A percentile compares a stretch with the other conserved stretches of the same genome.
Conservation (phyloP, 495 filamentous ascomycete species). For the Talaromyces wortmannii region DNA sequence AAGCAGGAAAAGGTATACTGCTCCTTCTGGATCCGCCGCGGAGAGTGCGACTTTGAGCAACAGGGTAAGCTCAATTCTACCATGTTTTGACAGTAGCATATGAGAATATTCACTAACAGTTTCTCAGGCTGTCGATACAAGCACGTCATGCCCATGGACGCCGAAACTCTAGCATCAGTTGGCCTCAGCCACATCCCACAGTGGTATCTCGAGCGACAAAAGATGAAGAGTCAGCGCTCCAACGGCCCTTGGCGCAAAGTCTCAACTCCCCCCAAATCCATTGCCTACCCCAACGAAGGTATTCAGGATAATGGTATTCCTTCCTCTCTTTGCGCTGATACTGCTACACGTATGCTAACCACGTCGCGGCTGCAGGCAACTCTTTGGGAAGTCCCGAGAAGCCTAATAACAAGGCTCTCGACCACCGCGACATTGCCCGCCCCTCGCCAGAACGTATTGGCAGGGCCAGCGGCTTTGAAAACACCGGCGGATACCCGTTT, state of each 20-base stretch:
- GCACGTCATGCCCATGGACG: constrained; percentile 75
- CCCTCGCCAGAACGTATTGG: too few relatives aligned
- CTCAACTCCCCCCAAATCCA: neutral
- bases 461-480: neutral
- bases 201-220: constrained; percentile 48
- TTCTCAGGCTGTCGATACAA: constrained; percentile 64
- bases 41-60: constrained; percentile 76
- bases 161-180: constrained; percentile 49
- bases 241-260: neutral
- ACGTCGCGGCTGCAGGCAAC: too few relatives aligned
- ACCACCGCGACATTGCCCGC: too few relatives aligned
- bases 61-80: constrained; percentile 40
- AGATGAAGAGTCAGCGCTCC: constrained; percentile 7
- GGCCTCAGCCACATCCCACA: constrained; percentile 51
- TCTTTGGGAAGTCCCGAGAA: too few relatives aligned
- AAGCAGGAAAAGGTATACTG: constrained; percentile 65
- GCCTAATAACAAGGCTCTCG: too few relatives aligned
- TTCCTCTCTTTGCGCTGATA: too few relatives aligned
- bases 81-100: neutral
- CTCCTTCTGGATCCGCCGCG: constrained; percentile 79
- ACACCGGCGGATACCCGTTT: neutral
- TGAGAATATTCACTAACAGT: neutral
- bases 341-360: too few relatives aligned
- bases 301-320: neutral
- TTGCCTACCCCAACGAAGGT: neutral